Base-by-base conservation (phyloP, 768 basidiomycete species). In the Jaapia argillacea region DNA sequence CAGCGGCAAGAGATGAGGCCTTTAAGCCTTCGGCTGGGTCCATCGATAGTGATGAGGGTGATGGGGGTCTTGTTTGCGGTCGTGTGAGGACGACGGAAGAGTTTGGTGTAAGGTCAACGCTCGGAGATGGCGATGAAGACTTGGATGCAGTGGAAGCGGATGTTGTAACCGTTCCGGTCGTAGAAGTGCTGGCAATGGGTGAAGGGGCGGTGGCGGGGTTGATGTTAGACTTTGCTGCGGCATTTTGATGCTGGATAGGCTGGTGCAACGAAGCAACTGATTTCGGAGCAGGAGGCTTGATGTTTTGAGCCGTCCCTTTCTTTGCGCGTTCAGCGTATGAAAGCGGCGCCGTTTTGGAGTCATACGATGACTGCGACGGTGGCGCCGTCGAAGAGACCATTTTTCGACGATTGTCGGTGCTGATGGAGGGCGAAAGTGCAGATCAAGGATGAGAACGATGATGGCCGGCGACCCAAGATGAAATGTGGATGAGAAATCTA, bases 281-380 rank as follows among this genome's bases (percentile, higher is more conserved):
- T 33, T 33, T 33, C 16, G 28, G 28, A 10, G 16, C 36, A 27
- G 41, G 18, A 24, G 36, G 35, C 40, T 48, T 60, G 44, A 62
- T 59, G 43, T 60, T 63, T 47, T 60, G 59, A 12, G 56, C 56
- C 44, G 28, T 33, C 10, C 28, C 28, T 16, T 73, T 60, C 57
- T 58, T 65, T 18, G 63, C 62, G 42, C 63, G 56, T 44, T 63
- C 62, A 13, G 64, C 63, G 45, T 81, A 82, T 23, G 79, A 81
- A 40, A 77, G 67, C 45, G 67, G 57, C 49, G 65, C 65, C 35
- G 58, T 59, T 41, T 61, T 61, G 45, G 57, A 51, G 28, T 57
- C 27, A 25, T 55, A 45, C 39, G 59, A 48, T 24, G 58, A 45
- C 33, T 51, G 47, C 28, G 59, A 48, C 26, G 62, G 54, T 40